Evolutionary conservation across 2,329 filamentous ascomycete species (phyloP).

Genomic region (Sporothrix pseudoabietina): DNA sequence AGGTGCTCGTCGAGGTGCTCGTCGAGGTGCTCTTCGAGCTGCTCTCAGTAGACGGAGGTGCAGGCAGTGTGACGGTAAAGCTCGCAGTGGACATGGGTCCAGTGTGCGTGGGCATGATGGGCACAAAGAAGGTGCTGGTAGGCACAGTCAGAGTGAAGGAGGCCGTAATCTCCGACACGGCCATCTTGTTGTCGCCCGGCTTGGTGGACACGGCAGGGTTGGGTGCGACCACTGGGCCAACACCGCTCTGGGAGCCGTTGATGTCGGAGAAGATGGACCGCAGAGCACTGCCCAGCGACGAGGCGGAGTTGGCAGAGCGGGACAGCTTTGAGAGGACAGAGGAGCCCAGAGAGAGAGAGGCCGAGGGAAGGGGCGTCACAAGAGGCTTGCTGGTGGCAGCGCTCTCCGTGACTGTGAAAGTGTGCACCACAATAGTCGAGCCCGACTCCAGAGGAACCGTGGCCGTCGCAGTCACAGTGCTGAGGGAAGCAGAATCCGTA

Average conservation of each 20-base stretch:
- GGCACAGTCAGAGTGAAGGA: conserved; percentile 34
- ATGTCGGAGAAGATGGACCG: conserved; percentile 24
- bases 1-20: background rate
- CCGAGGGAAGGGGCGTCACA: background rate
- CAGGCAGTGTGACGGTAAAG: conserved; percentile 29
- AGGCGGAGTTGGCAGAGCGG: background rate
- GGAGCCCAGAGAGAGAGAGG: conserved; percentile 7
- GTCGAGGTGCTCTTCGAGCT: no score
- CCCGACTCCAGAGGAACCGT: background rate
- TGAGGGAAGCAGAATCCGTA: conserved; percentile 11
- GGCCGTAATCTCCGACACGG: conserved; percentile 34
- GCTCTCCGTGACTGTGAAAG: conserved; percentile 29
- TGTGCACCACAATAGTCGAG: conserved; percentile 19
- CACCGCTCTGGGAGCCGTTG: conserved; percentile 7
- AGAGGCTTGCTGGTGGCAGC: background rate
- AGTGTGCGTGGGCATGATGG: background rate
- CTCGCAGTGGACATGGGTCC: conserved; percentile 26
- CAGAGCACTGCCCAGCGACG: background rate
- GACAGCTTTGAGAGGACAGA: background rate
- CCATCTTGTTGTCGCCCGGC: background rate
- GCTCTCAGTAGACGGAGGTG: background rate
- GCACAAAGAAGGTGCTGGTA: background rate
- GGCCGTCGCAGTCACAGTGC: conserved; percentile 15
- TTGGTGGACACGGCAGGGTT: conserved; percentile 2
- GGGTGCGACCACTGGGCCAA: background rate